Evolutionary conservation across 2,329 filamentous ascomycete species (phyloP).

Genomic region (Fusarium nurragi): DNA sequence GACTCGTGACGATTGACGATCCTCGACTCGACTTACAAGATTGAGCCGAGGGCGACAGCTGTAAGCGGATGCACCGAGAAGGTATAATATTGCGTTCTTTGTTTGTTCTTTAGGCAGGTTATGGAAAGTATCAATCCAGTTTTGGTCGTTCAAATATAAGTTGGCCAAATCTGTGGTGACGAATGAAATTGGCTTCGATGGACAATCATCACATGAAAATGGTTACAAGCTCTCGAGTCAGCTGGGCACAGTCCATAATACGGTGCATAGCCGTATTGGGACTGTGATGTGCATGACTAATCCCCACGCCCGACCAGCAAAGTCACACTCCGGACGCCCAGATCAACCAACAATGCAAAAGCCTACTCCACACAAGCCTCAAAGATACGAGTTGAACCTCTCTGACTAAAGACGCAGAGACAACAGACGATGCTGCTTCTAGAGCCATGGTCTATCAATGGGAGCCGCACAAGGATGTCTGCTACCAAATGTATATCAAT

Average conservation of each 20-base stretch:
- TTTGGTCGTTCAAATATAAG: background rate
- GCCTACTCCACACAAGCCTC: constrained; percentile 36
- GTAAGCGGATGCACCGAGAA: background rate
- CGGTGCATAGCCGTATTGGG: accelerated
- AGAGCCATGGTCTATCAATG: constrained; percentile 59
- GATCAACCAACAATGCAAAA: constrained; percentile 45
- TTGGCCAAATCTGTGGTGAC: background rate
- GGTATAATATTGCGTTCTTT: background rate
- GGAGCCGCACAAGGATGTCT: constrained; percentile 55
- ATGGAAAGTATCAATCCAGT: background rate
- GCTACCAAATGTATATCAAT: constrained; percentile 75
- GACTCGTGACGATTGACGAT: constrained; percentile 12
- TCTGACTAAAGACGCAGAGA: constrained; percentile 42
- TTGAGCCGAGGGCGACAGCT: constrained; percentile 13
- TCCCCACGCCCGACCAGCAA: background rate
- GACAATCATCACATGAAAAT: constrained; percentile 7
- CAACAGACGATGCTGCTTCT: constrained; percentile 19
- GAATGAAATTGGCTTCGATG: background rate
- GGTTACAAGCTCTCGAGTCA: background rate
- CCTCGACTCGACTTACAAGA: constrained; percentile 23
- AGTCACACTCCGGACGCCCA: constrained; percentile 35
- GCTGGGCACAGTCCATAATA: background rate
- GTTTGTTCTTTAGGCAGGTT: background rate
- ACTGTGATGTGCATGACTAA: constrained; percentile 12
- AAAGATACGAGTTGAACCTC: constrained; percentile 27